Conservation (phyloP, 164 flowering plant genomes). For the Nymphaea thermarum region DNA sequence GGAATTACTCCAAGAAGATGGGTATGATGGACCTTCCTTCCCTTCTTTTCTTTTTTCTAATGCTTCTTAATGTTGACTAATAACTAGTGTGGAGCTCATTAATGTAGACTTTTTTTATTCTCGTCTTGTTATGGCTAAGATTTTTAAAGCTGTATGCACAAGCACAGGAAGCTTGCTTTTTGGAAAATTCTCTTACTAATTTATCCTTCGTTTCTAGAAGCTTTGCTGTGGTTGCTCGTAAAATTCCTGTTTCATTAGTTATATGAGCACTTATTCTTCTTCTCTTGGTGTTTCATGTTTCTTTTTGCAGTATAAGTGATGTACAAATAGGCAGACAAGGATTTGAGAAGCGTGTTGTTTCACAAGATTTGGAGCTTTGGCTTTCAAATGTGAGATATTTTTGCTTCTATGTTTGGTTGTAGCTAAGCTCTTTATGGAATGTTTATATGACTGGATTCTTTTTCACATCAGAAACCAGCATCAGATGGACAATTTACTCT, state of each 20-base stretch:
- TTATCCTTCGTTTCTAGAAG: too few species aligned
- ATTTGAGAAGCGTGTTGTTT: constrained; percentile 86
- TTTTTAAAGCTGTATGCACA: too few species aligned
- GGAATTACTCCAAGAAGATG: constrained; percentile 73
- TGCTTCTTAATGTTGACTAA: too few species aligned
- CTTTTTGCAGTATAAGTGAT: constrained; percentile 40
- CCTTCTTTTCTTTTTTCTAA: too few species aligned
- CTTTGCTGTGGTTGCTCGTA: too few species aligned
- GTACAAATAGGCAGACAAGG: constrained; percentile 76
- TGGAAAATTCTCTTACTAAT: too few species aligned
- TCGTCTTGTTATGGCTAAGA: too few species aligned
- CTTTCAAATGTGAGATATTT: constrained; percentile 73
- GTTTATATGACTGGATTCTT: constrained; percentile 2
- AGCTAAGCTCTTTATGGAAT: neutral
- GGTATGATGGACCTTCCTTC: constrained; percentile 33
- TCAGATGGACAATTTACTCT: constrained; percentile 41
- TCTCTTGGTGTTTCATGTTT: constrained; percentile 2
- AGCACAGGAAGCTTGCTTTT: too few species aligned
- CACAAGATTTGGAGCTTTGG: constrained; percentile 94
- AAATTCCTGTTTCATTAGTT: neutral
- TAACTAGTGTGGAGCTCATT: too few species aligned
- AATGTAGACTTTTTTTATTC: too few species aligned
- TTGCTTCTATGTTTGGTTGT: neutral
- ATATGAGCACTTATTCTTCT: neutral
- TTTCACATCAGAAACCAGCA: constrained; percentile 48